These are phyloP conservation scores for Auricularia sp. DNA, from an alignment of 768 basidiomycete species.

Conservation along the genomic window DNA sequence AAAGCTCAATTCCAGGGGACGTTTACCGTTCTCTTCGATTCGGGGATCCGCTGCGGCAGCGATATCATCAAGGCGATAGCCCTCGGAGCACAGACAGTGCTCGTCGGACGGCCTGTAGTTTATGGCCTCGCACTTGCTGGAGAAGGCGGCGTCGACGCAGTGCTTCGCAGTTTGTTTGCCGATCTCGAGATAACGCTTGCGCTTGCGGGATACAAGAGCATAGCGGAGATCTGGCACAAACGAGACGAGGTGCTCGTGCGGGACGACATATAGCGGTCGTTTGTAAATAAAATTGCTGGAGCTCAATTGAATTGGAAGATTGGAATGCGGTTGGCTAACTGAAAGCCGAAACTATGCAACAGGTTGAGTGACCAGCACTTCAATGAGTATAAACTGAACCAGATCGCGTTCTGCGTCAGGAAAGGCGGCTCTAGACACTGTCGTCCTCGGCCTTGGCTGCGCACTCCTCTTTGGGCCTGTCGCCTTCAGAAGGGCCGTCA, in stretches of 20 bases:
- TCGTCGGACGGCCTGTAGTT: slow-evolving; percentile 65
- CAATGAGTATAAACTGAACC: no score
- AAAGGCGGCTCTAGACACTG: no score
- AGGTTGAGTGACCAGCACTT: no score
- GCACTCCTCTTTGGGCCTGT: no score
- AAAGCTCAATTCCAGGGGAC: slow-evolving; percentile 28
- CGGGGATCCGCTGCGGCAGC: slow-evolving; percentile 68
- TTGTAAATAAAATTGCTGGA: no score
- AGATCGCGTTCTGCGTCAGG: no score
- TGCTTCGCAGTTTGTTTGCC: slow-evolving; percentile 54
- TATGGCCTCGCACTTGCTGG: slow-evolving; percentile 65
- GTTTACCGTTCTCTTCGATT: slow-evolving; percentile 57
- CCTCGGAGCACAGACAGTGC: slow-evolving; percentile 72
- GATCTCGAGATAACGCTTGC: slow-evolving; percentile 60
- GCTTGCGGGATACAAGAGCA: slow-evolving; percentile 43
- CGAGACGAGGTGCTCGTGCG: slow-evolving; percentile 40
- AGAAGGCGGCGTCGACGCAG: slow-evolving; percentile 64
- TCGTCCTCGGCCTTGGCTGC: no score
- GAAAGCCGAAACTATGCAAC: no score
- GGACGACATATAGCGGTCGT: slow-evolving; percentile 18
- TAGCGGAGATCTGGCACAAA: slow-evolving; percentile 56
- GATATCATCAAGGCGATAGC: slow-evolving; percentile 55
- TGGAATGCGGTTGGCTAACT: no score
- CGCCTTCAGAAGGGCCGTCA: no score
- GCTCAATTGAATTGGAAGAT: no score